Conservation (phyloP, 257 asterid species). For the Asclepias syriaca region DNA sequence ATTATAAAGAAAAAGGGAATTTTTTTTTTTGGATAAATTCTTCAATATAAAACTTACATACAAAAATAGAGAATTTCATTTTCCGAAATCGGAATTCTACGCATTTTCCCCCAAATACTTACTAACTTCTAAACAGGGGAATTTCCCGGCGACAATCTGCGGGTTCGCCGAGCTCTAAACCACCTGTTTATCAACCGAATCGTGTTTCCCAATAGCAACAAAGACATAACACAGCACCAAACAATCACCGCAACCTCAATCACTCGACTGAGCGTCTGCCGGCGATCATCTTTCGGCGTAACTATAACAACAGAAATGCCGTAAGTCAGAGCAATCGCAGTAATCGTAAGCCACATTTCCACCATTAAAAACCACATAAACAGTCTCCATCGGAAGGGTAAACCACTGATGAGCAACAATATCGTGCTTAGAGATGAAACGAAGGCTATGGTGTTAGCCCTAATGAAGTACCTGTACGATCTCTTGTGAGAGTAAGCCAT, state of each 20-base stretch:
- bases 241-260: slow-evolving; percentile 15
- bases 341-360: slow-evolving; percentile 49
- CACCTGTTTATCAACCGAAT: no score
- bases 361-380: slow-evolving; percentile 51
- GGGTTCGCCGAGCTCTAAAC: no score
- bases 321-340: slow-evolving; percentile 36
- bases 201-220: no score
- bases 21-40: no score
- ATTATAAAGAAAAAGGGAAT: no score
- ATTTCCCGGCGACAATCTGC: no score
- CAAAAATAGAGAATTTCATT: no score
- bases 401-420: slow-evolving; percentile 47
- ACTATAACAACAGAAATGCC: slow-evolving; percentile 28
- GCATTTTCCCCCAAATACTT: no score
- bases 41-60: no score
- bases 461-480: slow-evolving; percentile 23
- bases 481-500: slow-evolving; percentile 34
- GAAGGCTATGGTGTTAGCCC: slow-evolving; percentile 40
- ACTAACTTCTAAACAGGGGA: no score
- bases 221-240: slow-evolving; percentile 3
- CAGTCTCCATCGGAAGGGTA: slow-evolving; percentile 34
- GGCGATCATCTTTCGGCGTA: slow-evolving; percentile 25
- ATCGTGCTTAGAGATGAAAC: slow-evolving; percentile 52
- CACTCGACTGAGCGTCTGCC: slow-evolving; percentile 20
- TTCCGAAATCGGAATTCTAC: no score